Conservation (phyloP, 345 rosid species). For the Turritis glabra region DNA sequence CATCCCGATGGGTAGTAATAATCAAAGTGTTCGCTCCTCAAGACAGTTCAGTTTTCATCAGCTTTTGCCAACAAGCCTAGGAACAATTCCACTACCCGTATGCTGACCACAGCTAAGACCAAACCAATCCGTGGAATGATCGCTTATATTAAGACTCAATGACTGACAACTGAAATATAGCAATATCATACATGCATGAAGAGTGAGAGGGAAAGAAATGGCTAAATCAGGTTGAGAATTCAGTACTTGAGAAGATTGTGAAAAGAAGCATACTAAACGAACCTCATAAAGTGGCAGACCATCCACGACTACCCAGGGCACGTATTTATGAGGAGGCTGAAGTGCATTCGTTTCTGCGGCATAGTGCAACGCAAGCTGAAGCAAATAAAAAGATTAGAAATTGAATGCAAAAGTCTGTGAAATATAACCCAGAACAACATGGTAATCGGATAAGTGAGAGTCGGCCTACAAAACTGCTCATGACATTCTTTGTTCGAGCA, state of each 20-base stretch:
- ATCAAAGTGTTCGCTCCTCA: neutral
- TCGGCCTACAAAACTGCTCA: neutral
- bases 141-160: neutral
- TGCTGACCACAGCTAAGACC: neutral
- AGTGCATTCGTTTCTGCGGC: conserved; percentile 83
- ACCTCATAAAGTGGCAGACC: conserved; percentile 95
- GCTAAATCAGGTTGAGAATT: conserved; percentile 1
- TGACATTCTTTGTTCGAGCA: conserved; percentile 2
- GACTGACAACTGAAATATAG: conserved; percentile 12
- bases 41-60: neutral
- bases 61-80: neutral
- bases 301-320: conserved; percentile 95
- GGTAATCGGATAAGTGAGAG: neutral
- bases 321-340: conserved; percentile 83
- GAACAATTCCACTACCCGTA: neutral
- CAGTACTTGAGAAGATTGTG: neutral
- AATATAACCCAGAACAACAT: neutral
- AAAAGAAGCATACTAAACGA: conserved; percentile 28
- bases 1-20: neutral
- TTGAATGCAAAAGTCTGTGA: neutral
- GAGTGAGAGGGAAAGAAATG: neutral
- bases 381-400: conserved; percentile 6
- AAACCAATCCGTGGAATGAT: neutral
- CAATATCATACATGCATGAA: neutral
- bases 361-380: conserved; percentile 81